Evolutionary conservation across 169 alveolate genomes (phyloP).

Genomic region (Plasmodium vivax): DNA sequence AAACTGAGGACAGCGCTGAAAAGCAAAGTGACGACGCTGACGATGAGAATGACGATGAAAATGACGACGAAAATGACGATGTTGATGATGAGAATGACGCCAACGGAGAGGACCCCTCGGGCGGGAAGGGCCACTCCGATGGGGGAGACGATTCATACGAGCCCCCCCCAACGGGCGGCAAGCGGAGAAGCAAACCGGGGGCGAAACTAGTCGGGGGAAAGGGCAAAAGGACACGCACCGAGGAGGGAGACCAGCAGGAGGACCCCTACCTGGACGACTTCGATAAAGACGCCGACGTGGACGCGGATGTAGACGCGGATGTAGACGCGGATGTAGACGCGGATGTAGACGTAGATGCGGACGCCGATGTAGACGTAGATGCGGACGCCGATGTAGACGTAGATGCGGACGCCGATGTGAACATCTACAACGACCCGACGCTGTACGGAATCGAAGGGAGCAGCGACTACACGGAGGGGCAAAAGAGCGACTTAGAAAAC

Average conservation of each 20-base stretch:
- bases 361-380: not conserved
- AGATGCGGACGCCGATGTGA: not conserved
- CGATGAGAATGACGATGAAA: not conserved
- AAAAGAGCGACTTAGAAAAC: conserved; percentile 43
- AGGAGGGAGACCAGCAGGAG: not conserved
- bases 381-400: too few relatives aligned
- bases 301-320: not conserved
- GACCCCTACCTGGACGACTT: not conserved
- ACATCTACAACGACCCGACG: conserved; percentile 53
- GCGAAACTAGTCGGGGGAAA: not conserved
- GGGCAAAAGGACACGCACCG: not conserved
- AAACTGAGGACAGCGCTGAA: not conserved
- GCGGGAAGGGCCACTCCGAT: not conserved
- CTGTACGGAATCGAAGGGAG: conserved; percentile 69
- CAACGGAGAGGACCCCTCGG: not conserved
- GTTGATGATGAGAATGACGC: not conserved
- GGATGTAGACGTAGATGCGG: too few relatives aligned
- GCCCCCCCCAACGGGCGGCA: not conserved
- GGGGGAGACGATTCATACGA: not conserved
- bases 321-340: too few relatives aligned
- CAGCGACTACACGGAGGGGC: conserved; percentile 70
- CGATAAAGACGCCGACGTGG: conserved; percentile 21
- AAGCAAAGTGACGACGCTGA: not conserved
- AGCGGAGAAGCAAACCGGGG: not conserved
- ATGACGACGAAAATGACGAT: not conserved